phyloP scores from a whole-genome alignment of 495 filamentous ascomycete genomes.

The Lepraria neglecta region DNA sequence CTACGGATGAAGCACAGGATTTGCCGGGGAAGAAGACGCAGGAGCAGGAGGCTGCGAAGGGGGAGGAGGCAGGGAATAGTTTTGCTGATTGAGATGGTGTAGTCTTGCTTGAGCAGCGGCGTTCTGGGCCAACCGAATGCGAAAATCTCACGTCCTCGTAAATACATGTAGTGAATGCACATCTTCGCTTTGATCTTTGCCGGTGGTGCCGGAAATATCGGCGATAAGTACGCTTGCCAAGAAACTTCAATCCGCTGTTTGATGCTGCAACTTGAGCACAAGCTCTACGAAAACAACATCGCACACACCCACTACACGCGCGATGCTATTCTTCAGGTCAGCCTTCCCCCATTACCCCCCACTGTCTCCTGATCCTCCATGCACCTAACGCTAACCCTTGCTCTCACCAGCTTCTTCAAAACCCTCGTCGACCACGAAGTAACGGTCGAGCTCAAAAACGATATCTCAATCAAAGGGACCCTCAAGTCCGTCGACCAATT shows the following conservation, averaged over 20 bases:
- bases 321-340: constrained; percentile 58
- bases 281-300: background rate
- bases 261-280: background rate
- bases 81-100: constrained; percentile 27
- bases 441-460: constrained; percentile 98
- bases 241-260: background rate
- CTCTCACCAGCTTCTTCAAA: constrained; percentile 82
- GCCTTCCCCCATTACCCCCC: background rate
- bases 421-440: constrained; percentile 95
- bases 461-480: constrained; percentile 88
- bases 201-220: background rate
- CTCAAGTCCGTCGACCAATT: constrained; percentile 98
- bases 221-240: background rate
- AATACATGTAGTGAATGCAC: no score
- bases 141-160: no score
- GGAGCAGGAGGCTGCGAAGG: constrained; percentile 31
- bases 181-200: no score
- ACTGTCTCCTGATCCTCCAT: background rate
- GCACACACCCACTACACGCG: background rate
- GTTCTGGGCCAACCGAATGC: background rate
- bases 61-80: constrained; percentile 29
- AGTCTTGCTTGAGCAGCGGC: background rate
- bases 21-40: constrained; percentile 27
- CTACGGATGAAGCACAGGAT: constrained; percentile 17
- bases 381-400: background rate